Conservation (phyloP, 495 filamentous ascomycete species). For the Xylaria venustula region DNA sequence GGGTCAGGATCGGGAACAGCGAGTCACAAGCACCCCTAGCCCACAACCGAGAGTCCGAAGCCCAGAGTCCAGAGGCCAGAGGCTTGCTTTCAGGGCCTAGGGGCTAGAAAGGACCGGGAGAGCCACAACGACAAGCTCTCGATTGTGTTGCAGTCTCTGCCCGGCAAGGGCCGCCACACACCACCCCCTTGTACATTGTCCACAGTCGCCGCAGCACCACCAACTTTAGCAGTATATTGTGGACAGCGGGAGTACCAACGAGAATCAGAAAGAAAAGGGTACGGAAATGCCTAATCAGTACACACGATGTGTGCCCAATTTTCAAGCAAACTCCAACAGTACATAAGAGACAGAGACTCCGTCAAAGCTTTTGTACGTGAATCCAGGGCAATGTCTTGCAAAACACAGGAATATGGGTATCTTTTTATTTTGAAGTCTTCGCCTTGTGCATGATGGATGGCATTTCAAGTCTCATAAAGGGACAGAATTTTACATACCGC, state of each 20-base stretch:
- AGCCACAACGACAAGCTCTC: constrained; percentile 18
- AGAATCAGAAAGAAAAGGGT: constrained; percentile 12
- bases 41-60: constrained; percentile 4
- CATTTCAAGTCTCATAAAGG: background rate
- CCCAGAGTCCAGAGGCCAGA: constrained; percentile 6
- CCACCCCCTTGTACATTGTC: constrained; percentile 11
- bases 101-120: constrained; percentile 8
- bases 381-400: background rate
- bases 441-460: background rate
- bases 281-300: constrained; percentile 3
- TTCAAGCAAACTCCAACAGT: background rate
- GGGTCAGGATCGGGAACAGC: constrained; percentile 42
- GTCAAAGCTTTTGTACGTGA: background rate
- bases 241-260: constrained; percentile 12
- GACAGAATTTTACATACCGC: constrained; percentile 37
- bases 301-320: constrained; percentile 14
- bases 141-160: constrained; percentile 18
- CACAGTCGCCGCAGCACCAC: constrained; percentile 12
- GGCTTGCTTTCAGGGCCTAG: background rate
- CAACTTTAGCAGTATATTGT: constrained; percentile 4
- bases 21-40: constrained; percentile 29
- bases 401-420: background rate
- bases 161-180: constrained; percentile 23
- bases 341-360: constrained; percentile 18
- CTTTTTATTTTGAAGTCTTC: background rate